These are phyloP conservation scores for Tanacetum coccineum DNA, from an alignment of 129 eudicot genomes.

Conservation along the genomic window DNA sequence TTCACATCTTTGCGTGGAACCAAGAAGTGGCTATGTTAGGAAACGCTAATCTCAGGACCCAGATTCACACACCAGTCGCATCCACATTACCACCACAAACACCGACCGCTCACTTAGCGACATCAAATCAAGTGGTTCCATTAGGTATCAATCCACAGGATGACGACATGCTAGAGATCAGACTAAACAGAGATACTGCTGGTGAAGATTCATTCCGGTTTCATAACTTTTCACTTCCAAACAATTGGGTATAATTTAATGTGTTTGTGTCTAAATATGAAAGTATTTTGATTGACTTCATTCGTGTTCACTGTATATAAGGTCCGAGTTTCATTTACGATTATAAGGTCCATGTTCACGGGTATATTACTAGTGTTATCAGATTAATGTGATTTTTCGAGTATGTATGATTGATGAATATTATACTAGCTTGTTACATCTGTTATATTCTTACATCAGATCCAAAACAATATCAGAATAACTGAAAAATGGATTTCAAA, in stretches of 20 bases:
- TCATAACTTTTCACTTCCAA: conserved; percentile 56
- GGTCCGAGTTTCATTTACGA: too few relatives aligned
- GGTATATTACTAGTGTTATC: too few relatives aligned
- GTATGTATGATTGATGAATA: too few relatives aligned
- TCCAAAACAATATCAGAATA: too few relatives aligned
- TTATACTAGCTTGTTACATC: too few relatives aligned
- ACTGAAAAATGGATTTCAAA: too few relatives aligned
- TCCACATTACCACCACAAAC: conserved; percentile 33
- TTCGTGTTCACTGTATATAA: neutral
- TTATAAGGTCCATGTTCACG: too few relatives aligned
- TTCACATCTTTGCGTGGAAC: conserved; percentile 75
- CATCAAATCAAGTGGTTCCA: conserved; percentile 33
- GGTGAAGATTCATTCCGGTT: conserved; percentile 76
- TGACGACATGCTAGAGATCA: conserved; percentile 20
- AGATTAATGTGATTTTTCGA: too few relatives aligned
- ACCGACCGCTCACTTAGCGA: conserved; percentile 30
- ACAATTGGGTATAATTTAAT: conserved; percentile 49
- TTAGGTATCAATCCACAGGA: conserved; percentile 5
- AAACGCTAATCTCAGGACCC: conserved; percentile 37
- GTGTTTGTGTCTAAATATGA: neutral
- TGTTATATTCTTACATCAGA: too few relatives aligned
- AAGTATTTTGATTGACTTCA: neutral
- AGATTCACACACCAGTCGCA: conserved; percentile 29
- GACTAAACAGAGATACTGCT: conserved; percentile 59
- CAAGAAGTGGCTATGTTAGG: conserved; percentile 34